phyloP scores from a whole-genome alignment of 2,329 filamentous ascomycete species.

The Plenodomus tracheiphilus region DNA sequence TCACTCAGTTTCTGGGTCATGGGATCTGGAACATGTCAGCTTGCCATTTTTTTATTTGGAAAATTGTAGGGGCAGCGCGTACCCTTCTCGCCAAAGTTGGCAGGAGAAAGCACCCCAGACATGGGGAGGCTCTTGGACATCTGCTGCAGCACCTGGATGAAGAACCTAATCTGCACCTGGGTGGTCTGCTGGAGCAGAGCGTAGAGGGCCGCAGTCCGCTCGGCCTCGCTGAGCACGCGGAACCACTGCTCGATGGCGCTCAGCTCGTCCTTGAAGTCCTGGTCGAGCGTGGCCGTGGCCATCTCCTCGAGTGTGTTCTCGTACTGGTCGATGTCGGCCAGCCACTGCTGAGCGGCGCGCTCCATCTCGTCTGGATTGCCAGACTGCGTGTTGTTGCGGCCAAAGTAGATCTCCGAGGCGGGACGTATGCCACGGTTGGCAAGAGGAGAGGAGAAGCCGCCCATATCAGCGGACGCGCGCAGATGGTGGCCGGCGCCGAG shows the following conservation, averaged over 20 bases:
- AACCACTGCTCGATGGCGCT: conserved; percentile 99
- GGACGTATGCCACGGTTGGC: conserved; percentile 82
- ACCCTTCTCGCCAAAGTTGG: conserved; percentile 94
- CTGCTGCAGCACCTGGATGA: conserved; percentile 97
- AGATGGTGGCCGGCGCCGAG: conserved; percentile 82
- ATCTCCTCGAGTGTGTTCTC: conserved; percentile 99
- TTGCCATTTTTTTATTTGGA: too few species aligned
- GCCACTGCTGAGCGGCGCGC: conserved; percentile 96
- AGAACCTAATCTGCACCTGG: conserved; percentile 98
- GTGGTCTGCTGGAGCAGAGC: conserved; percentile 97
- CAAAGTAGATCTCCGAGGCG: conserved; percentile 90
- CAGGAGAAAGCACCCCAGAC: conserved; percentile 90
- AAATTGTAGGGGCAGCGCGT: conserved; percentile 37
- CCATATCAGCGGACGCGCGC: conserved; percentile 95
- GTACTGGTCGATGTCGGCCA: conserved; percentile 97
- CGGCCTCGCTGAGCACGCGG: conserved; percentile 92
- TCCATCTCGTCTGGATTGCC: conserved; percentile 83
- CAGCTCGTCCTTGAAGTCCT: conserved; percentile 99
- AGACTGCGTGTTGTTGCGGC: conserved; percentile 69
- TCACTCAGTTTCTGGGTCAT: conserved; percentile 96
- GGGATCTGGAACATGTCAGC: conserved; percentile 65
- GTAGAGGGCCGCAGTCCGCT: conserved; percentile 92
- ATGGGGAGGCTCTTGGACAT: conserved; percentile 99
- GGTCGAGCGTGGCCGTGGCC: conserved; percentile 96
- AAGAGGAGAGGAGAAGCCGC: conserved; percentile 72